phyloP scores from a whole-genome alignment of 306 rosid species.

The Trifolium dubium region DNA sequence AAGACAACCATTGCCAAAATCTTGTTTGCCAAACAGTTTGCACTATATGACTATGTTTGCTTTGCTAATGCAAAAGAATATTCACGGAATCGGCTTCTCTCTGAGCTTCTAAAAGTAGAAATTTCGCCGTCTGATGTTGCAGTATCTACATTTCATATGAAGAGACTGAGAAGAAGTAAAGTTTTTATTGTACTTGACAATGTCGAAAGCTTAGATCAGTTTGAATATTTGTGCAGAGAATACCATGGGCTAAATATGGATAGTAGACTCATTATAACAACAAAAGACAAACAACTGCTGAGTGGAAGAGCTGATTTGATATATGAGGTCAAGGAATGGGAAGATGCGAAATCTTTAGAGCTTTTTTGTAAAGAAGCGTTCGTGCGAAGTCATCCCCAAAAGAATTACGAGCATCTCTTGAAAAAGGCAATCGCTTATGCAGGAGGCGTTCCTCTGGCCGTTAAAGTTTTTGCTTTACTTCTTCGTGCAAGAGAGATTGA shows the following conservation, averaged over 20 bases:
- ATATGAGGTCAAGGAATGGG: conserved; percentile 10
- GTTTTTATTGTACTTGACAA: conserved; percentile 41
- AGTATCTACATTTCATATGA: background rate
- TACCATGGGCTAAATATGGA: no score
- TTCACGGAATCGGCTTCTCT: conserved; percentile 21
- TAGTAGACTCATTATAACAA: conserved; percentile 38
- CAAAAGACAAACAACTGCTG: conserved; percentile 29
- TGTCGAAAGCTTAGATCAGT: background rate
- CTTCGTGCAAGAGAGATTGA: background rate
- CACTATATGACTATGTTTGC: conserved; percentile 24
- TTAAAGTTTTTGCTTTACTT: conserved; percentile 35
- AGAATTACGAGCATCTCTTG: background rate
- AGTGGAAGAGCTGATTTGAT: background rate
- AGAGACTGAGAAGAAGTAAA: conserved; percentile 6
- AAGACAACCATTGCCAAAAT: conserved; percentile 44
- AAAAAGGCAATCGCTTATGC: conserved; percentile 16
- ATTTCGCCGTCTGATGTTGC: background rate
- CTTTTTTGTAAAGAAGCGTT: conserved; percentile 36
- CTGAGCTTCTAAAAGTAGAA: conserved; percentile 16
- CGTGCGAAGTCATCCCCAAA: background rate
- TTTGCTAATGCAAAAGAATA: conserved; percentile 20
- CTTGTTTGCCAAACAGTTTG: conserved; percentile 27
- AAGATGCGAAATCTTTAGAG: background rate
- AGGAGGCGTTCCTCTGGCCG: conserved; percentile 34
- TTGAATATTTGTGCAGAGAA: conserved; percentile 20